A percentile compares a stretch with the other conserved stretches of the same genome.
Evolutionary conservation across 108 stramenopile species (phyloP).

Genomic region (Mayamaea pseudoterrestris): DNA sequence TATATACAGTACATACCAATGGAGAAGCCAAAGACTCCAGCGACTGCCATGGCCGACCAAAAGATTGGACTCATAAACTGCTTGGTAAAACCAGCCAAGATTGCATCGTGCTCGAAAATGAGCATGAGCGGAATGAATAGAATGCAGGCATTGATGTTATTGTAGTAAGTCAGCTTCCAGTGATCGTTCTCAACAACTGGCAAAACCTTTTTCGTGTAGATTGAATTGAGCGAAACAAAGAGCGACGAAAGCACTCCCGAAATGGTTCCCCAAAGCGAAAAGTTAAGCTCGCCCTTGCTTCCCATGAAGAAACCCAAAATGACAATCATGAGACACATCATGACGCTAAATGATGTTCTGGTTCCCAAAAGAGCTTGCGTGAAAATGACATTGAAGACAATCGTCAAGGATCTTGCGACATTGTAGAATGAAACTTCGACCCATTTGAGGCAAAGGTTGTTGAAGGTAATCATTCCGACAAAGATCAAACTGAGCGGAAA

Average conservation of each 20-base stretch:
- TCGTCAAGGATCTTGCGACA: conserved; percentile 87
- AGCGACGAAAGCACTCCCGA: conserved; percentile 79
- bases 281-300: conserved; percentile 75
- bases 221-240: conserved; percentile 90
- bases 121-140: conserved; percentile 82
- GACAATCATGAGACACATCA: conserved; percentile 70
- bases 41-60: conserved; percentile 78
- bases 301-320: conserved; percentile 86
- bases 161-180: conserved; percentile 88
- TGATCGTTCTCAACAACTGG: conserved; percentile 85
- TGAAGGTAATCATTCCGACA: conserved; percentile 94
- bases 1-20: no score
- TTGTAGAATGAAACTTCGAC: conserved; percentile 97
- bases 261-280: conserved; percentile 69
- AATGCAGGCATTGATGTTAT: conserved; percentile 88
- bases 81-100: conserved; percentile 17
- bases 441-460: conserved; percentile 88
- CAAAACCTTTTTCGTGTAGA: conserved; percentile 86
- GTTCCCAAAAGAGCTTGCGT: conserved; percentile 65
- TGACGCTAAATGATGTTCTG: conserved; percentile 51
- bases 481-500: conserved; percentile 77
- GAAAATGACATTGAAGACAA: conserved; percentile 90
- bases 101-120: conserved; percentile 49
- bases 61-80: conserved; percentile 55
- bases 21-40: conserved; percentile 87